Evolutionary conservation across 345 rosid species (phyloP).

Genomic region (Aegle marmelos): DNA sequence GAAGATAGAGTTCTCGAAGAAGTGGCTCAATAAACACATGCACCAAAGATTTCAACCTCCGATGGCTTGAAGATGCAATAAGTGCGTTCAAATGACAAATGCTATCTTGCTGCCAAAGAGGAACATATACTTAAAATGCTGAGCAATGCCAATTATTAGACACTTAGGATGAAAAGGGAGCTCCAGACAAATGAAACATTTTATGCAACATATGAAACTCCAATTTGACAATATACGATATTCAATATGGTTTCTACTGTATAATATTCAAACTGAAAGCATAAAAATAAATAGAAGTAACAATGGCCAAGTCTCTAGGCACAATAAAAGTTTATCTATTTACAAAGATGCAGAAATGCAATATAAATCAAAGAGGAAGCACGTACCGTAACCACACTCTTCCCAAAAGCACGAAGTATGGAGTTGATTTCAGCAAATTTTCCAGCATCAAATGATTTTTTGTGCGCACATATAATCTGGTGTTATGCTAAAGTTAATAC

Average conservation of each 20-base stretch:
- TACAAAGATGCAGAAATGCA: background rate
- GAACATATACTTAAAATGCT: background rate
- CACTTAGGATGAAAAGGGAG: background rate
- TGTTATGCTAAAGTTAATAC: slow-evolving; percentile 23
- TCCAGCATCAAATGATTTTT: slow-evolving; percentile 57
- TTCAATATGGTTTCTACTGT: background rate
- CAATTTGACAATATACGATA: background rate
- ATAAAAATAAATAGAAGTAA: background rate
- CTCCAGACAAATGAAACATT: background rate
- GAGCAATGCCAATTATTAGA: background rate
- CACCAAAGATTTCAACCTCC: slow-evolving; percentile 44
- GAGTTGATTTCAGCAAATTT: slow-evolving; percentile 53
- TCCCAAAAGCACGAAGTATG: slow-evolving; percentile 41
- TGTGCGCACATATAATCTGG: slow-evolving; percentile 72
- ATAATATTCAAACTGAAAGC: background rate
- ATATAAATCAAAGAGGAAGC: slow-evolving; percentile 2
- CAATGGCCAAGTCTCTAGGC: background rate
- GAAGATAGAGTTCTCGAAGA: slow-evolving; percentile 53
- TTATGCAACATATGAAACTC: background rate
- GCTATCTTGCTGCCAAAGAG: slow-evolving; percentile 41
- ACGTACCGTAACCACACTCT: slow-evolving; percentile 40
- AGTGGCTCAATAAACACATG: slow-evolving; percentile 48
- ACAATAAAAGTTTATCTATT: background rate
- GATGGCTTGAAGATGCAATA: slow-evolving; percentile 62
- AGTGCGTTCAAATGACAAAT: slow-evolving; percentile 43